These are phyloP conservation scores for Priceomyces carsonii DNA, from an alignment of 805 yeast genomes.

Conservation along the genomic window DNA sequence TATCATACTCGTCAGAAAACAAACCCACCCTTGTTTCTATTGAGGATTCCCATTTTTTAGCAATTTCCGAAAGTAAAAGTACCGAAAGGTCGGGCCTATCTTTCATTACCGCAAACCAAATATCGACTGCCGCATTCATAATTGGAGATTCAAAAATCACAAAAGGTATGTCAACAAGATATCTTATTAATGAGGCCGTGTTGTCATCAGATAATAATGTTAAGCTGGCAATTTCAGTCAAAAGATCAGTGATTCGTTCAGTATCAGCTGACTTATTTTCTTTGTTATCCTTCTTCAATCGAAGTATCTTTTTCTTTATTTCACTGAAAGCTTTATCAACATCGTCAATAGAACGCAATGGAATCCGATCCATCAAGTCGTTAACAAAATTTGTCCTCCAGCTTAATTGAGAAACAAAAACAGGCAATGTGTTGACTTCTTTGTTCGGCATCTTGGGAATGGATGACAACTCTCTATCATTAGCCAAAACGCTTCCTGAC, in stretches of 20 bases:
- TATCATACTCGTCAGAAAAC: conserved; percentile 57
- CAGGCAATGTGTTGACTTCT: conserved; percentile 61
- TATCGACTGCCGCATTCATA: conserved; percentile 65
- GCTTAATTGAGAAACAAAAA: conserved; percentile 73
- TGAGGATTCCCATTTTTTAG: conserved; percentile 66
- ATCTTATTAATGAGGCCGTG: conserved; percentile 48
- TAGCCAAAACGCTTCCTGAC: conserved; percentile 72
- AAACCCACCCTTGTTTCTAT: conserved; percentile 63
- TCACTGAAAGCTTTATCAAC: conserved; percentile 26
- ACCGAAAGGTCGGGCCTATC: conserved; percentile 61
- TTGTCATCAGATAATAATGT: conserved; percentile 33
- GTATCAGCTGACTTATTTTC: conserved; percentile 12
- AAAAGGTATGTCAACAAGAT: conserved; percentile 73
- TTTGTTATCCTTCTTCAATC: conserved; percentile 12
- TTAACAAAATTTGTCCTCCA: conserved; percentile 56
- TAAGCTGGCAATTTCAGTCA: conserved; percentile 47
- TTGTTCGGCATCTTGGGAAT: conserved; percentile 38
- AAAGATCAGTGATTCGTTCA: conserved; percentile 36
- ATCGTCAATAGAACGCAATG: conserved; percentile 27
- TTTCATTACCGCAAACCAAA: conserved; percentile 79
- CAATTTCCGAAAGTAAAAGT: conserved; percentile 67
- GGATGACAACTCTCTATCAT: conserved; percentile 64
- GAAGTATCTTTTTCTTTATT: conserved; percentile 25
- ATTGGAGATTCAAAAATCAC: conserved; percentile 56
- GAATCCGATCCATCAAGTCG: conserved; percentile 30